Evolutionary conservation across 495 filamentous ascomycete genomes (phyloP).

Genomic region (Aspergillus panamensis): DNA sequence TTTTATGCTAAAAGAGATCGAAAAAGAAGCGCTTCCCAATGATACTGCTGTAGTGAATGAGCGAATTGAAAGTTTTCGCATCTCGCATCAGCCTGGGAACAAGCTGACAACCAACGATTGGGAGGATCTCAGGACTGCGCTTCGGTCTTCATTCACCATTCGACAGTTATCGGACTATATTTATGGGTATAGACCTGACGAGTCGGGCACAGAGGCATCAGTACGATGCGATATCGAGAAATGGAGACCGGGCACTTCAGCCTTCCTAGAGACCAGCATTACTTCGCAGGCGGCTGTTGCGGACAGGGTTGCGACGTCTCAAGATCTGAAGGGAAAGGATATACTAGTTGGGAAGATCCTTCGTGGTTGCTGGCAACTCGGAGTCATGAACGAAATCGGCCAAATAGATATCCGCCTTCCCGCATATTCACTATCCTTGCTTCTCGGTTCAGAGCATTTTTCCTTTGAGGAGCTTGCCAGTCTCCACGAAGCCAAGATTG

Average conservation of each 20-base stretch:
- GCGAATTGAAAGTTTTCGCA: conserved; percentile 28
- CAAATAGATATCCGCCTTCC: conserved; percentile 40
- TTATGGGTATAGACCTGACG: background rate
- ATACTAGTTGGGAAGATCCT: conserved; percentile 38
- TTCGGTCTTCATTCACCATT: conserved; percentile 34
- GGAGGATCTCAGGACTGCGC: conserved; percentile 25
- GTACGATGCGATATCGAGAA: background rate
- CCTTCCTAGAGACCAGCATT: conserved; percentile 20
- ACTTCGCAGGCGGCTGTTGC: conserved; percentile 6
- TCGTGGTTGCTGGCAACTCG: conserved; percentile 44
- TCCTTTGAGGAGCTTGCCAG: conserved; percentile 44
- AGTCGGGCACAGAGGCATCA: background rate
- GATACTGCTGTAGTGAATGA: conserved; percentile 12
- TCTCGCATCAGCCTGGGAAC: conserved; percentile 16
- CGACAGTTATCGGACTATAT: conserved; percentile 36
- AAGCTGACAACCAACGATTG: conserved; percentile 29
- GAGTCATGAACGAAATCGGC: conserved; percentile 35
- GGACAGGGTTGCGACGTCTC: conserved; percentile 16
- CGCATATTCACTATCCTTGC: conserved; percentile 24
- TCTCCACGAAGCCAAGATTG: conserved; percentile 41
- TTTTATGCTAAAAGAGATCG: conserved; percentile 32
- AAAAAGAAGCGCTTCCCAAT: conserved; percentile 18
- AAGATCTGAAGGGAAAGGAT: conserved; percentile 30
- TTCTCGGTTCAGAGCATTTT: conserved; percentile 32
- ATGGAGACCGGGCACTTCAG: conserved; percentile 36